phyloP scores from a whole-genome alignment of 1,284 basidiomycete genomes.

The Ceratobasidium sp. region DNA sequence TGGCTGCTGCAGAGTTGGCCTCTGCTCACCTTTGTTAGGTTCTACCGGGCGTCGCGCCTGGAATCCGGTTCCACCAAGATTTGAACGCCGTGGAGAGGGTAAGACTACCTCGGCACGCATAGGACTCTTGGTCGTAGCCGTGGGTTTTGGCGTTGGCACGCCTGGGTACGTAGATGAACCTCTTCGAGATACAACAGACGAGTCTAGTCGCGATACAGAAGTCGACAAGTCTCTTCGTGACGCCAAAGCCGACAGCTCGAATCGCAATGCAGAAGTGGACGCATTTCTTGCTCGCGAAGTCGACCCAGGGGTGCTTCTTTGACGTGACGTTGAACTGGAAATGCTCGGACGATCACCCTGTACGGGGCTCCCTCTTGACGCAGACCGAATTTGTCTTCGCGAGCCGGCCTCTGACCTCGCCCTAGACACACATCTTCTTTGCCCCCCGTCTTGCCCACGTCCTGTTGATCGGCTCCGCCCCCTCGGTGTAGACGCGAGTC shows the following conservation, averaged over 20 bases:
- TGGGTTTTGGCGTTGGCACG: background rate
- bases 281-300: background rate
- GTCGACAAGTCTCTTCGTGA: background rate
- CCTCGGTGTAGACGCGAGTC: background rate
- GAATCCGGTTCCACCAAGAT: too few relatives aligned
- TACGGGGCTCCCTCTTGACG: background rate
- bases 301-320: background rate
- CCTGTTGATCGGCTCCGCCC: background rate
- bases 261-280: background rate
- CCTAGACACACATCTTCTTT: background rate
- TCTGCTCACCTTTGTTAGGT: background rate
- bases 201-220: background rate
- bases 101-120: slow-evolving; percentile 25
- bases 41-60: background rate
- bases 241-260: background rate
- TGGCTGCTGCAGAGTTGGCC: slow-evolving; percentile 18
- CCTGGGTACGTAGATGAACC: background rate
- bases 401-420: background rate
- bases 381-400: background rate
- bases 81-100: background rate
- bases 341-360: background rate
- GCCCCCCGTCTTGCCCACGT: background rate
- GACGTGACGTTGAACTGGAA: background rate
- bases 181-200: too few relatives aligned
- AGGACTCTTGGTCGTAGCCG: background rate